Conservation (phyloP, 75 land plant genomes). For the Isoetes taiwanensis region DNA sequence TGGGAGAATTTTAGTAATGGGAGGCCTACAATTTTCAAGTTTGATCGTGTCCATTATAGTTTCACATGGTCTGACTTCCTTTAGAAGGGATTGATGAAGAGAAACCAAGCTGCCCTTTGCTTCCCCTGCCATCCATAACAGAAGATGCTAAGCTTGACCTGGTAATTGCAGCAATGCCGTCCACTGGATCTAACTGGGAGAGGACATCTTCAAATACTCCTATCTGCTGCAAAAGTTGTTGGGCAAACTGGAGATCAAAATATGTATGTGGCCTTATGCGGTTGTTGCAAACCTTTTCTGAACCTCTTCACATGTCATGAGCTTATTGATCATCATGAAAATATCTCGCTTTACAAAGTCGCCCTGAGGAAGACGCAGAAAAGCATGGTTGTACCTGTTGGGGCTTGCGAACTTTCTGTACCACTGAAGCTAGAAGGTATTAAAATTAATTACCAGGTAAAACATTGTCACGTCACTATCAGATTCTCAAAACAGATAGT, state of each 20-base stretch:
- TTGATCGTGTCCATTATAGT: too few species aligned
- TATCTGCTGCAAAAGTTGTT: slow-evolving; percentile 58
- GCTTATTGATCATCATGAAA: slow-evolving; percentile 33
- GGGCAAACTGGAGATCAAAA: slow-evolving; percentile 16
- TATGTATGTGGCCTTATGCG: slow-evolving; percentile 44
- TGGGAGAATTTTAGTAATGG: too few species aligned
- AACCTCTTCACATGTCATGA: slow-evolving; percentile 65
- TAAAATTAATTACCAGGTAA: too few species aligned
- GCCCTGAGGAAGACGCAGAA: slow-evolving; percentile 29
- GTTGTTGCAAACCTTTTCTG: slow-evolving; percentile 60
- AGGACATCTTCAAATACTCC: slow-evolving; percentile 63
- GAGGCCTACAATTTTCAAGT: too few species aligned
- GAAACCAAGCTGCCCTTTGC: slow-evolving; percentile 53
- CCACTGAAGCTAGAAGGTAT: slow-evolving; percentile 46
- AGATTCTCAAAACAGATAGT: too few species aligned
- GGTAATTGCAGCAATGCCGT: slow-evolving; percentile 66
- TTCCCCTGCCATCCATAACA: slow-evolving; percentile 33
- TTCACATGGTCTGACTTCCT: too few species aligned
- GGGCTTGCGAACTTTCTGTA: slow-evolving; percentile 75
- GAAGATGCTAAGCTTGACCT: slow-evolving; percentile 31
- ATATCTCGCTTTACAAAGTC: slow-evolving; percentile 57
- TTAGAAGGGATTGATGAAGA: slow-evolving; percentile 95
- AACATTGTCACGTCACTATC: too few species aligned
- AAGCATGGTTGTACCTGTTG: slow-evolving; percentile 57
- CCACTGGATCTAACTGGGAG: slow-evolving; percentile 8